Conservation (phyloP, 352 stramenopile genomes). For the Phytophthora lateralis region DNA sequence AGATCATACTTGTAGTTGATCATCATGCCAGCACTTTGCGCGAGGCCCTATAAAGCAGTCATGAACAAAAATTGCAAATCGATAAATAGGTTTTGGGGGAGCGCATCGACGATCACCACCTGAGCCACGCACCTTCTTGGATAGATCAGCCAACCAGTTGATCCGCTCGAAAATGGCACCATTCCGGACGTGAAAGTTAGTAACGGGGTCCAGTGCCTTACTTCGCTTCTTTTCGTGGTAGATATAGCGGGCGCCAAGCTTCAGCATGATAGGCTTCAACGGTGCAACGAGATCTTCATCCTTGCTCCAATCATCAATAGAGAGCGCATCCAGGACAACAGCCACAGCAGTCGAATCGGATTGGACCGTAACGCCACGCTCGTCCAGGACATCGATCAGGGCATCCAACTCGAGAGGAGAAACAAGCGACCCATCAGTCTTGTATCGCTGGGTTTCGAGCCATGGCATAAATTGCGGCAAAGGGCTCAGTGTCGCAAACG, state of each 20-base stretch:
- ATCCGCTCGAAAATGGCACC: constrained; percentile 86
- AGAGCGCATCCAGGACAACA: constrained; percentile 47
- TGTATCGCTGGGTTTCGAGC: constrained; percentile 85
- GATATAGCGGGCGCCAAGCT: constrained; percentile 71
- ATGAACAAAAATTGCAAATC: neutral
- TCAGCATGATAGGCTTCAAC: constrained; percentile 71
- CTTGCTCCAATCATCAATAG: constrained; percentile 57
- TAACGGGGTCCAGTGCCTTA: constrained; percentile 82
- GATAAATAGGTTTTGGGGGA: neutral
- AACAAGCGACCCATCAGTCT: constrained; percentile 38
- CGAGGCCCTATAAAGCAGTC: constrained; percentile 47
- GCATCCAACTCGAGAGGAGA: constrained; percentile 35
- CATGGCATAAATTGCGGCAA: constrained; percentile 94
- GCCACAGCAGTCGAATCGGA: constrained; percentile 28
- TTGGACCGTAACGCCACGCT: constrained; percentile 10
- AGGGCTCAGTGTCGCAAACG: constrained; percentile 95
- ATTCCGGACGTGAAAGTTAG: constrained; percentile 89
- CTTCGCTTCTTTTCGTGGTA: constrained; percentile 83
- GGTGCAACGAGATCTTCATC: constrained; percentile 39
- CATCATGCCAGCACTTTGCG: constrained; percentile 82
- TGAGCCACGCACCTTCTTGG: constrained; percentile 62
- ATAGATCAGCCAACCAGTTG: constrained; percentile 83
- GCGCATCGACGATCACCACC: neutral
- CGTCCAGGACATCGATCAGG: constrained; percentile 36
- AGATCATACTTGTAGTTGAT: constrained; percentile 91